phyloP scores from a whole-genome alignment of 768 basidiomycete species.

The Boletellus emodensis region DNA sequence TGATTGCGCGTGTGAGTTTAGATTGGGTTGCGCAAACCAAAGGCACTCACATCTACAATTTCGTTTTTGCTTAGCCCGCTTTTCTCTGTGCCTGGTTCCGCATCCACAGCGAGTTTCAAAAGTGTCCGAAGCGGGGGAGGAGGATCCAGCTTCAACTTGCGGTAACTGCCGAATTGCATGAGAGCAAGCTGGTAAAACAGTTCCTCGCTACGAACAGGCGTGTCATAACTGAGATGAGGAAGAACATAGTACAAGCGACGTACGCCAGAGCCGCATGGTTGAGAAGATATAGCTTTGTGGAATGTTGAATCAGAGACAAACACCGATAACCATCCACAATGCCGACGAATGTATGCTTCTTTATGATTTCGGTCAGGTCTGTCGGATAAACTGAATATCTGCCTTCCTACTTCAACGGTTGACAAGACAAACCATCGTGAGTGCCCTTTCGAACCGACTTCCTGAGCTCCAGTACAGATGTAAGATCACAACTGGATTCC shows the following conservation, averaged over 20 bases:
- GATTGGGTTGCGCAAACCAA: neutral
- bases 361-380: conserved; percentile 82
- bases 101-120: conserved; percentile 76
- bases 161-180: conserved; percentile 84
- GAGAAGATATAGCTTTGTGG: conserved; percentile 84
- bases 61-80: conserved; percentile 54
- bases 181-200: conserved; percentile 93
- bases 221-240: neutral
- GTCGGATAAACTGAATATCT: neutral
- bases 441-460: conserved; percentile 52
- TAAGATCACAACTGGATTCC: conserved; percentile 73
- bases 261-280: conserved; percentile 84
- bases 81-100: conserved; percentile 45
- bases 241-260: conserved; percentile 29
- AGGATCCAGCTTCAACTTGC: conserved; percentile 76
- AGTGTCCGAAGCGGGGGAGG: conserved; percentile 69
- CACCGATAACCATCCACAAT: conserved; percentile 74
- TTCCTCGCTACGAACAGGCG: conserved; percentile 60
- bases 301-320: conserved; percentile 80
- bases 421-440: conserved; percentile 57
- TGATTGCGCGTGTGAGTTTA: neutral
- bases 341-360: conserved; percentile 89
- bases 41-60: conserved; percentile 63
- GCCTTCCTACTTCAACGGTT: neutral
- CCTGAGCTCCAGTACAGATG: conserved; percentile 69